Evolutionary conservation across 768 basidiomycete genomes (phyloP).

Genomic region (Pulveroboletus sp.): DNA sequence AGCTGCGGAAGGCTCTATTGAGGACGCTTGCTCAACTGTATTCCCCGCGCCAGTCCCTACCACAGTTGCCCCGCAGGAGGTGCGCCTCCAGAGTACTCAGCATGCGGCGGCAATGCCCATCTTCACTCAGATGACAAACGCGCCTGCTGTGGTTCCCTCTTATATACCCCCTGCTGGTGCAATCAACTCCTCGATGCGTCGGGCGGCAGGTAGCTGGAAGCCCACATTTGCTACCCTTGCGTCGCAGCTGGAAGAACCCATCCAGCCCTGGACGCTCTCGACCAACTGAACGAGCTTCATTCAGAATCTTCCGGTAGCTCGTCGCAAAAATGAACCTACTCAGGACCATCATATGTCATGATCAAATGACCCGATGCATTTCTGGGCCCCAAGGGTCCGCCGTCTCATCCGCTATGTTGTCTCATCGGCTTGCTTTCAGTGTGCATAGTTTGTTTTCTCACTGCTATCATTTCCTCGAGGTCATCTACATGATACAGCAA

Average conservation of each 20-base stretch:
- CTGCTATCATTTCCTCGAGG: constrained; percentile 5
- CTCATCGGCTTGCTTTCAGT: constrained; percentile 17
- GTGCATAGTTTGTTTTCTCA: constrained; percentile 23
- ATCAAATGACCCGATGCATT: neutral
- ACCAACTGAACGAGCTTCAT: neutral
- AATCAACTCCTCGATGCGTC: constrained; percentile 42
- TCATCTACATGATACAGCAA: neutral
- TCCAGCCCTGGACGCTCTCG: constrained; percentile 27
- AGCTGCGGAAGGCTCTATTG: constrained; percentile 7
- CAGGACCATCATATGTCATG: constrained; percentile 12
- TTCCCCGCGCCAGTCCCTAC: neutral
- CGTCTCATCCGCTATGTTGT: constrained; percentile 7
- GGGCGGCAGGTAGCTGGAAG: constrained; percentile 53
- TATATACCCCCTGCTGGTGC: constrained; percentile 59
- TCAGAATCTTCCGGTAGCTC: neutral
- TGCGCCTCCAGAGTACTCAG: constrained; percentile 15
- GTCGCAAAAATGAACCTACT: constrained; percentile 1
- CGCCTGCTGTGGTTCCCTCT: constrained; percentile 8
- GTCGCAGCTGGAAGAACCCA: constrained; percentile 29
- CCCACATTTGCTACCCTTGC: constrained; percentile 14
- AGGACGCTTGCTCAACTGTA: constrained; percentile 1
- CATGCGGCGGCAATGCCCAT: constrained; percentile 18
- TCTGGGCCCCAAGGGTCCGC: constrained; percentile 5
- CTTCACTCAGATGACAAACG: constrained; percentile 27
- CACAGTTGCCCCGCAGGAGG: constrained; percentile 22